These are phyloP conservation scores for Bothriochloa decipiens DNA, from an alignment of 176 grass and related monocot species.

Conservation along the genomic window DNA sequence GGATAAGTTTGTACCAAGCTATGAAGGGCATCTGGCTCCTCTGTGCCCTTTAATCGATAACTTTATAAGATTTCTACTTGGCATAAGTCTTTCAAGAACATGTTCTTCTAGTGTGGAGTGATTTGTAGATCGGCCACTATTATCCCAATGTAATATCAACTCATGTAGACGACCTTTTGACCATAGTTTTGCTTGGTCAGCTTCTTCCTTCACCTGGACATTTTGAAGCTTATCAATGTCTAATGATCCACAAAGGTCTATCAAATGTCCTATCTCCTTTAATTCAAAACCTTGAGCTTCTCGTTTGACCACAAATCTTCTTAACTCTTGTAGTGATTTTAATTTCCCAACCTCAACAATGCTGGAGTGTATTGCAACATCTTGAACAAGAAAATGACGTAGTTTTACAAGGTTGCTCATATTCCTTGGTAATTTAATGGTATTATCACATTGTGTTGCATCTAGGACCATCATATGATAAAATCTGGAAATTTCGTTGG, in stretches of 20 bases:
- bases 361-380: not conserved
- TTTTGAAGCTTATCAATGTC: not conserved
- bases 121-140: accelerated
- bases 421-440: not conserved
- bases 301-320: not conserved
- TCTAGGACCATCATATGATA: constrained; percentile 13
- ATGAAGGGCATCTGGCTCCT: not conserved
- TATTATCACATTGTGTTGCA: not conserved
- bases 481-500: not conserved
- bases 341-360: not conserved
- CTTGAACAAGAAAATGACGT: not conserved
- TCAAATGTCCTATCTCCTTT: not conserved
- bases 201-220: not conserved
- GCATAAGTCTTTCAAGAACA: not conserved
- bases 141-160: not conserved
- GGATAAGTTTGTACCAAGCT: not conserved
- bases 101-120: accelerated
- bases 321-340: not conserved
- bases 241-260: not conserved
- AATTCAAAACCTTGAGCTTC: not conserved
- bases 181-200: not conserved
- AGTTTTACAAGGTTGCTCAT: not conserved
- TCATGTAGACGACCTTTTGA: not conserved
- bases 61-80: not conserved
- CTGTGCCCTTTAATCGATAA: not conserved